Evolutionary conservation across 1,284 basidiomycete species (phyloP).

Genomic region (Vanrija pseudolonga): DNA sequence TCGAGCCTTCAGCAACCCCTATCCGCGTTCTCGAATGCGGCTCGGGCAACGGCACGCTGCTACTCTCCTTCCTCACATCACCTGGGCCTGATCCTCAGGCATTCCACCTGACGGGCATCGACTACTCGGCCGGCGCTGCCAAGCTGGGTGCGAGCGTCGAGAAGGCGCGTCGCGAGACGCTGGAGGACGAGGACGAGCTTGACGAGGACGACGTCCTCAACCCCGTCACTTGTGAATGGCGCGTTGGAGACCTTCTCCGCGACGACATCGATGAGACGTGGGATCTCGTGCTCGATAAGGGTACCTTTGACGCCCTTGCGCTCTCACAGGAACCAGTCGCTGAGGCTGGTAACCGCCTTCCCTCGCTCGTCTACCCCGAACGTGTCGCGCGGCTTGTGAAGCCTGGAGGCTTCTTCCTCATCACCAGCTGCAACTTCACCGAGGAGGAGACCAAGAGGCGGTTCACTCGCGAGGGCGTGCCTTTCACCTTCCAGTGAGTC

Average conservation of each 20-base stretch:
- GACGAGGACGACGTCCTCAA: conserved; percentile 41
- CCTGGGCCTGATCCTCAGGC: conserved; percentile 22
- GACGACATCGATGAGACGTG: conserved; percentile 39
- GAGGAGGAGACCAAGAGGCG: conserved; percentile 46
- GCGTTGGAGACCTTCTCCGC: conserved; percentile 38
- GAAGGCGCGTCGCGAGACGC: conserved; percentile 17
- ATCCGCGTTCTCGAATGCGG: conserved; percentile 43
- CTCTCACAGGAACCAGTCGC: conserved; percentile 34
- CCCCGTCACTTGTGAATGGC: conserved; percentile 34
- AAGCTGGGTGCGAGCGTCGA: conserved; percentile 36
- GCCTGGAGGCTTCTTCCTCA: conserved; percentile 46
- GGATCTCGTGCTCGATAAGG: conserved; percentile 50
- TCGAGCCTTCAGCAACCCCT: conserved; percentile 21
- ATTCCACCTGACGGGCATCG: conserved; percentile 46
- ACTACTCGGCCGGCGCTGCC: conserved; percentile 41
- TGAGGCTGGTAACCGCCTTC: conserved; percentile 32
- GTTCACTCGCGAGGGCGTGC: conserved; percentile 32
- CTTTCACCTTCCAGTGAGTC: conserved; percentile 40
- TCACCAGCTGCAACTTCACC: conserved; percentile 51
- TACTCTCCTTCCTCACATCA: conserved; percentile 46
- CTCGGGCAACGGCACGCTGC: conserved; percentile 47
- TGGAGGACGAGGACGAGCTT: conserved; percentile 22
- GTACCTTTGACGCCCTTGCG: conserved; percentile 48
- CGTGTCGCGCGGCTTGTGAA: conserved; percentile 38
- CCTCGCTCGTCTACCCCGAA: conserved; percentile 46